phyloP scores from a whole-genome alignment of 2,329 filamentous ascomycete species.

The Fusarium drepaniforme region DNA sequence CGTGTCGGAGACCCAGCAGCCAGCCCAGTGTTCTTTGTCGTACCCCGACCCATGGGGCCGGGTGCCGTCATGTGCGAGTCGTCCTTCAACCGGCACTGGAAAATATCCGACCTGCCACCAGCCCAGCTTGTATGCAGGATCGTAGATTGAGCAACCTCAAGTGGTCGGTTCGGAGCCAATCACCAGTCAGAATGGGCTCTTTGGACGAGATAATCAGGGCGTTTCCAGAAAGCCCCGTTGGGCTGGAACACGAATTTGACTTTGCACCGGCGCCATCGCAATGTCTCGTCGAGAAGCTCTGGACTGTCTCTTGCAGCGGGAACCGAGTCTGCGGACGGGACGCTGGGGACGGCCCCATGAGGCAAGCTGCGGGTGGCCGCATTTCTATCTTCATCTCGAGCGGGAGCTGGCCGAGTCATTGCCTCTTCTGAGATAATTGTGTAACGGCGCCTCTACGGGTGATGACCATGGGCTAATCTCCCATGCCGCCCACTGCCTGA shows the following conservation, averaged over 20 bases:
- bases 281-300: slow-evolving; percentile 8
- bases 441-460: slow-evolving; percentile 17
- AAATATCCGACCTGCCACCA: slow-evolving; percentile 36
- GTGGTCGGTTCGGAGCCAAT: neutral
- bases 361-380: slow-evolving; percentile 18
- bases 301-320: slow-evolving; percentile 1
- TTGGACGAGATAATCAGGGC: neutral
- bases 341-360: slow-evolving; percentile 2
- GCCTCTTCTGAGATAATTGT: slow-evolving; percentile 17
- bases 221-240: slow-evolving; percentile 8
- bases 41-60: slow-evolving; percentile 27
- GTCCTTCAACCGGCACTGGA: slow-evolving; percentile 18
- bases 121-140: slow-evolving; percentile 28
- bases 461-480: slow-evolving; percentile 18
- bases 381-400: slow-evolving; percentile 7
- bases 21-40: slow-evolving; percentile 10
- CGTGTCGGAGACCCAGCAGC: slow-evolving; percentile 8
- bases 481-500: slow-evolving; percentile 6
- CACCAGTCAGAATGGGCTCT: slow-evolving; percentile 1
- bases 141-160: slow-evolving; percentile 26
- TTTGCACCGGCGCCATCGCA: slow-evolving; percentile 15
- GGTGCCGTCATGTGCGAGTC: slow-evolving; percentile 28
- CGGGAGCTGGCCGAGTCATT: slow-evolving; percentile 11
- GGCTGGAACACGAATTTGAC: slow-evolving; percentile 17
- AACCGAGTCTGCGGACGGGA: slow-evolving; percentile 5